A percentile compares a stretch with the other conserved stretches of the same genome.
Evolutionary conservation across 73 alveolate genomes (phyloP).

Genomic region (Tetrahymena elliotti): DNA sequence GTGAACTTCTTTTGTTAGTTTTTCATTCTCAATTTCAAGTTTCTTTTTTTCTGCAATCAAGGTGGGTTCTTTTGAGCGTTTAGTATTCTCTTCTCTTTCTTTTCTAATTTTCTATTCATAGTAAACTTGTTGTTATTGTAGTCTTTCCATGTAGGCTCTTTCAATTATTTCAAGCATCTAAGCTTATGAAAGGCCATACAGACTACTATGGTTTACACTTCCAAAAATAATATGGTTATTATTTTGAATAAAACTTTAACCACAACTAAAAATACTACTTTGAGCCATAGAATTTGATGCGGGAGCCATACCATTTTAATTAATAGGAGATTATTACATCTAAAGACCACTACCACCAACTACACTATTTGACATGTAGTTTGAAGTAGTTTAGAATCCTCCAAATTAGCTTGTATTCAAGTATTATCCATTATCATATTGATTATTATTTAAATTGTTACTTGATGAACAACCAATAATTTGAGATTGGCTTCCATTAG

Average conservation of each 20-base stretch:
- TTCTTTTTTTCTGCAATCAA: not conserved
- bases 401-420: not conserved
- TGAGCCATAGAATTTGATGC: not conserved
- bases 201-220: not conserved
- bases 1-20: not conserved
- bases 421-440: not conserved
- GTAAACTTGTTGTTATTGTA: not conserved
- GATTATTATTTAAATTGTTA: not conserved
- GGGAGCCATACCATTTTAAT: not conserved
- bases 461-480: not conserved
- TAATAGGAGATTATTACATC: too few species aligned
- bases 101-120: not conserved
- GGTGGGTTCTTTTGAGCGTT: not conserved
- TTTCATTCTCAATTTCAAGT: not conserved
- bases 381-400: not conserved
- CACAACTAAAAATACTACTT: not conserved
- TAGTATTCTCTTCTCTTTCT: not conserved
- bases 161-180: not conserved
- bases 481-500: not conserved
- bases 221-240: not conserved
- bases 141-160: not conserved
- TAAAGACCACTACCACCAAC: not conserved
- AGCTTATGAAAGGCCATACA: not conserved
- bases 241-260: not conserved
- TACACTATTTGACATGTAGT: not conserved